Evolutionary conservation across 306 rosid genomes (phyloP), one percentile per base, ranked within the genome.

Genomic region (Cotoneaster glaucophyllus): DNA sequence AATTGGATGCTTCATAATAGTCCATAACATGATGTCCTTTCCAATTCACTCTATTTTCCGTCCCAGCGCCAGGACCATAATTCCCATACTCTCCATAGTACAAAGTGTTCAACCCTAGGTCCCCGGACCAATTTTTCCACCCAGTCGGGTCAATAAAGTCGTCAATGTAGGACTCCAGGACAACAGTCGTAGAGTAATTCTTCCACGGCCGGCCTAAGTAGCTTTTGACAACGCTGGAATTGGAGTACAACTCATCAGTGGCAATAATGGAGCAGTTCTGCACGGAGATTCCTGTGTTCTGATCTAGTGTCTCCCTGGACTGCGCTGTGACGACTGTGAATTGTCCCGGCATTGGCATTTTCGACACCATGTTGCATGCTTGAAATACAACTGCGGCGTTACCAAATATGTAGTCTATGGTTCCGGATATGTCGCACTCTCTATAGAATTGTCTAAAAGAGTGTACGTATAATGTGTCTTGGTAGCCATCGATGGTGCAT

Each of bases 121-220:
- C 83, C 18, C 67, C 78, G 28, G 84, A 44, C 97, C 96, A 92
- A 29, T 63, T 7, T 2, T 25, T 90, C 97, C 97, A 92, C 52
- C 96, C 93, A 12, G 9, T 17, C 12, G 90, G 86, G 59, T 90
- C 90, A 61, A 92, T 79, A 56, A 90, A 90, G 31, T 69, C 86
- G 82, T 80, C 93, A 41, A 92, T 78, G 59, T 85, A 88, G 3
- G 96, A 86, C 81, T 86, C 88, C 5, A 92, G 53, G 57, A 11
- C 75, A 26, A 90, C 93, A 2, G 93, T 85, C 6, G 85, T 80
- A 67, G 97, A 87, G 81, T 73, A 88, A 2, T 25, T 74, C 84
- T 82, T 84, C 96, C 97, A 92, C 0, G 97, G 96, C 69, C 96
- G 76, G 14, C 97, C 97, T 6, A 92, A 82, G 84, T 88, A 92